Base-by-base conservation (phyloP, 2,329 filamentous ascomycete genomes). In the Xylaria sp. region DNA sequence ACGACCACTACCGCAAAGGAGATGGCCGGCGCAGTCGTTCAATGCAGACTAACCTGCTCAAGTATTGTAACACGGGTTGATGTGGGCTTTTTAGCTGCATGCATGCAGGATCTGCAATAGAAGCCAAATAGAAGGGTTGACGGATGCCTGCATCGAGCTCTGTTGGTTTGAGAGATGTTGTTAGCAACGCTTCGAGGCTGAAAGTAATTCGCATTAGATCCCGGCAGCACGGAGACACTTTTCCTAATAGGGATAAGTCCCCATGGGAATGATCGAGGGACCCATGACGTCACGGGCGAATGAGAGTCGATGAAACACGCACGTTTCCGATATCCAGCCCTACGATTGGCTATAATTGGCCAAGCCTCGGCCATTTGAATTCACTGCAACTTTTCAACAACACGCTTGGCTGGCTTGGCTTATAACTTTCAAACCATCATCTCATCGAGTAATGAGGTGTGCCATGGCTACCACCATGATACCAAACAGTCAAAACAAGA, bases 271-370 rank as follows among this genome's bases (percentile, higher is more conserved):
- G 15, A n/a, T 60, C 66, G 59, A 67, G 12, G 43, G 50, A 36
- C 55, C 59, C 52, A 15, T 58, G 48, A 64, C 45, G 43, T 32
- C 30, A 46, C 28, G 57, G 67, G 74, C 74, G 71, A 76, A 76
- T 77, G 72, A 74, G 63, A 72, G 69, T 67, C 69, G 66, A 32
- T 34, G 60, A 36, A 61, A 30, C 56, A 63, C 53, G 68, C 74
- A 76, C 74, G 74, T 75, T 75, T 67, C 66, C 41, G 45, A 50
- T 50, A 65, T 70, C 63, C 12, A 41, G 39, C 56, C 4, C 39
- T 58, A 2, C 45, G 9, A 70, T 71, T 72, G 68, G 64, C 43
- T 23, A 9, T 6, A n/a, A 41, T 28, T n/a, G 4, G 52, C 32
- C 25, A 50, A 9, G 41, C n/a, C 53, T 53, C 46, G 59, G 20